phyloP scores from a whole-genome alignment of 2,329 filamentous ascomycete species.

The Venturia carpophila region DNA sequence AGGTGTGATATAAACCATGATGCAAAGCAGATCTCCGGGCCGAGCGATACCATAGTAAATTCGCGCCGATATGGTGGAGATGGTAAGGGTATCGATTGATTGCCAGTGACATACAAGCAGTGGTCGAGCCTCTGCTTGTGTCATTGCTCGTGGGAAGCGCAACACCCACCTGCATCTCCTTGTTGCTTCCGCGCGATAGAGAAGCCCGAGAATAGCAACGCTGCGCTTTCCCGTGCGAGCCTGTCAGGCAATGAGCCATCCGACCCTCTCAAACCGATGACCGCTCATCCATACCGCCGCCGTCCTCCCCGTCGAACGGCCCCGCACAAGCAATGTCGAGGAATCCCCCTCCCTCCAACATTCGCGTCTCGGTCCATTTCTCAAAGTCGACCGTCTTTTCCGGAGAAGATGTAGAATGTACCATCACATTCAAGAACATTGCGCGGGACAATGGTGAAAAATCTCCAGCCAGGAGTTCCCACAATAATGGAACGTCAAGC shows the following conservation, averaged over 20 bases:
- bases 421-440: constrained; percentile 92
- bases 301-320: constrained; percentile 6
- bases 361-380: constrained; percentile 94
- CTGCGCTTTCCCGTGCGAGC: neutral
- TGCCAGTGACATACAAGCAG: neutral
- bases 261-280: neutral
- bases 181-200: neutral
- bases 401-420: constrained; percentile 91
- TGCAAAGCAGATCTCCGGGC: neutral
- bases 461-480: constrained; percentile 5
- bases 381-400: constrained; percentile 91
- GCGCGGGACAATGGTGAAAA: constrained; percentile 37
- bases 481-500: constrained; percentile 7
- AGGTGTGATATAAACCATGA: neutral
- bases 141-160: constrained; percentile 6
- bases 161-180: neutral
- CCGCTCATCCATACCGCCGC: neutral
- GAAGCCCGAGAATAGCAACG: neutral
- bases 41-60: neutral
- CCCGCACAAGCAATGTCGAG: constrained; percentile 3
- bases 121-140: constrained; percentile 1
- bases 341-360: constrained; percentile 44
- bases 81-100: neutral
- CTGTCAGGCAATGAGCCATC: neutral
- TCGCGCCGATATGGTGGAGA: neutral